Evolutionary conservation across 2,329 filamentous ascomycete genomes (phyloP).

Genomic region (Epichloe gansuensis): DNA sequence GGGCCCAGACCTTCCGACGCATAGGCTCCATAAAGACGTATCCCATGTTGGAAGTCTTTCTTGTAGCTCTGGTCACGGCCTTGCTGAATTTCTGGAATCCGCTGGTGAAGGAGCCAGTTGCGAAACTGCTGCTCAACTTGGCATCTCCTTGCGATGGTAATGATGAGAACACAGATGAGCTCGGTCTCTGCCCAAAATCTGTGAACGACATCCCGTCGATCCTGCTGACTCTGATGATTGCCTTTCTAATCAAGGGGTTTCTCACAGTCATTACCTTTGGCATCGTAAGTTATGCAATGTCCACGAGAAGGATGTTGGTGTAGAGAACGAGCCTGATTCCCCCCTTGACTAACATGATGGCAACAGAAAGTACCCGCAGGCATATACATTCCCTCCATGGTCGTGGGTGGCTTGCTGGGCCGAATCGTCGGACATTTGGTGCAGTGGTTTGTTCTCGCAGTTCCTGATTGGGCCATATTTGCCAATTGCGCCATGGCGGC

Average conservation of each 20-base stretch:
- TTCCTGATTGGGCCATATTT: constrained; percentile 61
- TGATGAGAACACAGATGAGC: constrained; percentile 44
- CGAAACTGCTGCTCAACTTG: constrained; percentile 80
- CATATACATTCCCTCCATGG: constrained; percentile 98
- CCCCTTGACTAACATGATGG: constrained; percentile 6
- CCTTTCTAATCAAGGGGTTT: constrained; percentile 80
- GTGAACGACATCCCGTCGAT: constrained; percentile 68
- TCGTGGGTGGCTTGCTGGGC: constrained; percentile 85
- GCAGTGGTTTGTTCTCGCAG: constrained; percentile 66
- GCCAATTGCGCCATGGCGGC: constrained; percentile 56
- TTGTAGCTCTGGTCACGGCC: constrained; percentile 78
- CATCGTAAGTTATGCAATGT: constrained; percentile 40
- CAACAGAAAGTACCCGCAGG: constrained; percentile 76
- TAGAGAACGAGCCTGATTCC: too few species aligned
- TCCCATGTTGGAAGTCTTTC: constrained; percentile 73
- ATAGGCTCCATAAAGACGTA: constrained; percentile 68
- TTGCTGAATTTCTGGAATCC: constrained; percentile 86
- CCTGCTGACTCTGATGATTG: constrained; percentile 56
- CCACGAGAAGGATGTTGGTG: too few species aligned
- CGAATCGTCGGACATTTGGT: constrained; percentile 75
- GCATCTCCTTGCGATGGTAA: constrained; percentile 74
- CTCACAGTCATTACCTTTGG: constrained; percentile 88
- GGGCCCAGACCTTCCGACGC: constrained; percentile 80
- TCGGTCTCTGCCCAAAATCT: constrained; percentile 65
- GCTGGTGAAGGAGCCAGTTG: constrained; percentile 78